Conservation (phyloP, 495 filamentous ascomycete species). For the Podospora comata region DNA sequence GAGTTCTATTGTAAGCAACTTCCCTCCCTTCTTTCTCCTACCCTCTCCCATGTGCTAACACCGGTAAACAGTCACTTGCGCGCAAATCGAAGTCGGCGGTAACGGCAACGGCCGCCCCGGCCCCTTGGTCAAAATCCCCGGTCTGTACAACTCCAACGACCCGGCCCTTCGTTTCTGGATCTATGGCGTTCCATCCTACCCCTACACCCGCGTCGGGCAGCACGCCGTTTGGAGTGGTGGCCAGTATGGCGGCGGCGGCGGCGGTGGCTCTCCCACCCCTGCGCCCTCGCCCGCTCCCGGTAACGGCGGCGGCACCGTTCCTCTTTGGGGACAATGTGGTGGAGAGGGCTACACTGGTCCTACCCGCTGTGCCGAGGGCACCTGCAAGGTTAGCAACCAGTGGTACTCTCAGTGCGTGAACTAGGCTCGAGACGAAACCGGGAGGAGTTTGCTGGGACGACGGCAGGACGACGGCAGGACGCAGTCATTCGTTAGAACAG, state of each 20-base stretch:
- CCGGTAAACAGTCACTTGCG: slow-evolving; percentile 31
- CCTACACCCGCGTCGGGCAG: slow-evolving; percentile 17
- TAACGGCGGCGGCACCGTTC: slow-evolving; percentile 6
- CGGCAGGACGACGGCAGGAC: no score
- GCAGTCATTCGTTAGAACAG: no score
- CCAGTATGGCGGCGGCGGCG: slow-evolving; percentile 8
- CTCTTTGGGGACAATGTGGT: slow-evolving; percentile 21
- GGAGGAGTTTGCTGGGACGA: no score
- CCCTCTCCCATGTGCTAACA: background rate
- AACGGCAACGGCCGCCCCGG: slow-evolving; percentile 39
- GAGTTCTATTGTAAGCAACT: slow-evolving; percentile 45
- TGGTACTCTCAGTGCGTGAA: slow-evolving; percentile 21
- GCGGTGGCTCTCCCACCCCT: background rate
- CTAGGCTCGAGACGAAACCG: background rate
- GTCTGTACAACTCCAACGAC: slow-evolving; percentile 44
- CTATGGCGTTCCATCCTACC: slow-evolving; percentile 13
- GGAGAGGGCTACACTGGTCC: slow-evolving; percentile 13
- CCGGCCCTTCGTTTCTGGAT: slow-evolving; percentile 36
- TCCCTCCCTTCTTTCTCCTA: background rate
- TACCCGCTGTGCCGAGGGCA: slow-evolving; percentile 12
- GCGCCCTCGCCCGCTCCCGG: slow-evolving; percentile 4
- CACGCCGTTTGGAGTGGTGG: slow-evolving; percentile 18
- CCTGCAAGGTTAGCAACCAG: slow-evolving; percentile 17
- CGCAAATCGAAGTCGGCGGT: slow-evolving; percentile 49
- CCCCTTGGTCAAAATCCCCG: slow-evolving; percentile 45